Evolutionary conservation across 768 basidiomycete species (phyloP).

Genomic region (Tylopilus plumbeoviolaceoides): DNA sequence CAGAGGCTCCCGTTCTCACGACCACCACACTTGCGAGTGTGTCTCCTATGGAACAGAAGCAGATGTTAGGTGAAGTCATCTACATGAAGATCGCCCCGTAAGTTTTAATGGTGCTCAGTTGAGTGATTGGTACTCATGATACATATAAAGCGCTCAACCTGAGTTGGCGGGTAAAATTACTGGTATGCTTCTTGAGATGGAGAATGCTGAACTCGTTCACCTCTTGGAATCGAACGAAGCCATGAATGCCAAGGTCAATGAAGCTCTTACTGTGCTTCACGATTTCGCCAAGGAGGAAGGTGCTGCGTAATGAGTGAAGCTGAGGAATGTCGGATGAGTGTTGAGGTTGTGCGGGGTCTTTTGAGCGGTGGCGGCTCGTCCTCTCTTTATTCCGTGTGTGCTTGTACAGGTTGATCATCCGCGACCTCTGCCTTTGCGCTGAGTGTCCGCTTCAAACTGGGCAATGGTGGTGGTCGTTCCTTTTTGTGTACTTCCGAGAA

Average conservation of each 20-base stretch:
- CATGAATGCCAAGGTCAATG: conserved; percentile 85
- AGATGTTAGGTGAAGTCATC: conserved; percentile 95
- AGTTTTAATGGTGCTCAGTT: conserved; percentile 27
- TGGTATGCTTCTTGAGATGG: conserved; percentile 99
- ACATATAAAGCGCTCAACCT: conserved; percentile 61
- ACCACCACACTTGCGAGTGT: conserved; percentile 58
- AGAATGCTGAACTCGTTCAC: conserved; percentile 87
- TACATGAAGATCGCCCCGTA: conserved; percentile 87
- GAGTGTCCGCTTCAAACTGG: conserved; percentile 34
- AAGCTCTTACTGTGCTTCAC: conserved; percentile 84
- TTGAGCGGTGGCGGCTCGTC: conserved; percentile 47
- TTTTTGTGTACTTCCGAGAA: conserved; percentile 44
- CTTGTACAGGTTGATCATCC: conserved; percentile 35
- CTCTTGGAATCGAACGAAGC: conserved; percentile 80
- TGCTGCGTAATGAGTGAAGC: neutral
- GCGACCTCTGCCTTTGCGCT: conserved; percentile 36
- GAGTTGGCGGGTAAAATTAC: conserved; percentile 98
- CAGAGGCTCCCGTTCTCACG: conserved; percentile 54
- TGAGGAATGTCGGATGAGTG: neutral
- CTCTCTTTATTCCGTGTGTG: conserved; percentile 40
- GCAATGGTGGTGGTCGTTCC: conserved; percentile 52
- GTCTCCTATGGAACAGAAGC: conserved; percentile 87
- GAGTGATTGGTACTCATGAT: conserved; percentile 6
- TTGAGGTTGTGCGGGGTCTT: conserved; percentile 19
- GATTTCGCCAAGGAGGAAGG: conserved; percentile 62